Conservation (phyloP, 2,329 filamentous ascomycete genomes). For the Aspergillus japonicus region DNA sequence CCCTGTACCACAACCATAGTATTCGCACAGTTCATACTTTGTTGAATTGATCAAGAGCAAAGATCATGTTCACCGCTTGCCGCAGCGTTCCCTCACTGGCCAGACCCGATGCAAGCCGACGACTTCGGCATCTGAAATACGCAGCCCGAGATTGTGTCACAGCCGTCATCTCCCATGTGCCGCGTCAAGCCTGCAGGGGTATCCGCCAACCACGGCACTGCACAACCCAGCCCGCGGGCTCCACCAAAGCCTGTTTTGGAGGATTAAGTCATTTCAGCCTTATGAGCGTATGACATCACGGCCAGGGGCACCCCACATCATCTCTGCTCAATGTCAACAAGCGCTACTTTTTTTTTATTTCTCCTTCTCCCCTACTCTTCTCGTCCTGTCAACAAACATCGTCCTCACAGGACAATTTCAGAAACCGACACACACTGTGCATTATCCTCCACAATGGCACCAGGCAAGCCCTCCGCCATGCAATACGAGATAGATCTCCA, state of each 20-base stretch:
- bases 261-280: neutral
- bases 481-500: neutral
- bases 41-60: too few relatives aligned
- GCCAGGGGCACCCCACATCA: neutral
- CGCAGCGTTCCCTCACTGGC: neutral
- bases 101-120: neutral
- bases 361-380: neutral
- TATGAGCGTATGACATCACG: neutral
- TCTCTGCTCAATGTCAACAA: neutral
- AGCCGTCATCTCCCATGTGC: neutral
- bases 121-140: neutral
- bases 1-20: too few relatives aligned
- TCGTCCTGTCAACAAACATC: neutral
- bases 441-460: neutral
- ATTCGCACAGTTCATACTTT: too few relatives aligned
- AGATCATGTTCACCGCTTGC: neutral
- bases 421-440: neutral
- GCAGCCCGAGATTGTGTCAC: neutral
- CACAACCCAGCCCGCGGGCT: neutral
- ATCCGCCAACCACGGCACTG: neutral
- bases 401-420: neutral
- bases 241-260: neutral
- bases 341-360: neutral
- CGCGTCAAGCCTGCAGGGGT: neutral
- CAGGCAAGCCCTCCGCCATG: neutral